These are phyloP conservation scores for Yarrowia sp. DNA, from an alignment of 805 yeast genomes.

Conservation along the genomic window DNA sequence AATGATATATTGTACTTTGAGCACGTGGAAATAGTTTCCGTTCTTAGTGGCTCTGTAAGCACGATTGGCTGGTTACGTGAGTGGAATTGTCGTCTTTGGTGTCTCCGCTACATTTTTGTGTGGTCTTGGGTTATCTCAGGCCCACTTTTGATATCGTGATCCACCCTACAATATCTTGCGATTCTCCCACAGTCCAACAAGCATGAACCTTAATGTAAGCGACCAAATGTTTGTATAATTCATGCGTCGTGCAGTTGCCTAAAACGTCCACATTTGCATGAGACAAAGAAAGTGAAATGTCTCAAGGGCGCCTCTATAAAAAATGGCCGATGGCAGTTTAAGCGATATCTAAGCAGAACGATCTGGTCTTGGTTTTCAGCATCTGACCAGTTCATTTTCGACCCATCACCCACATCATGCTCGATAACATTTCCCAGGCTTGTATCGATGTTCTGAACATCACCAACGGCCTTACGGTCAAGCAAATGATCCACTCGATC, in stretches of 20 bases:
- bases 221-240: constrained; percentile 36
- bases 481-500: constrained; percentile 37
- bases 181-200: constrained; percentile 13
- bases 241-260: constrained; percentile 37
- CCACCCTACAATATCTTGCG: too few relatives aligned
- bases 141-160: too few relatives aligned
- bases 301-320: constrained; percentile 34
- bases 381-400: not conserved
- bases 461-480: constrained; percentile 37
- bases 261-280: constrained; percentile 38
- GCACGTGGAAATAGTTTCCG: constrained; percentile 14
- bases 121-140: too few relatives aligned
- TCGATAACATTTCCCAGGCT: constrained; percentile 36
- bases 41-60: not conserved
- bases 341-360: constrained; percentile 18
- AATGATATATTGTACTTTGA: constrained; percentile 18
- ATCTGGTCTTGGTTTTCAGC: constrained; percentile 23
- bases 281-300: constrained; percentile 35
- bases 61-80: not conserved
- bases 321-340: constrained; percentile 27
- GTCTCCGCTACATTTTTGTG: not conserved
- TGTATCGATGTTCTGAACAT: constrained; percentile 30
- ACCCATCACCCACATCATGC: constrained; percentile 10
- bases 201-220: constrained; percentile 28
- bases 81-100: not conserved